Percentiles rank a stretch among this genome's conserved stretches.
Conservation (phyloP, 208 protist species). For the Herpetomonas muscarum region DNA sequence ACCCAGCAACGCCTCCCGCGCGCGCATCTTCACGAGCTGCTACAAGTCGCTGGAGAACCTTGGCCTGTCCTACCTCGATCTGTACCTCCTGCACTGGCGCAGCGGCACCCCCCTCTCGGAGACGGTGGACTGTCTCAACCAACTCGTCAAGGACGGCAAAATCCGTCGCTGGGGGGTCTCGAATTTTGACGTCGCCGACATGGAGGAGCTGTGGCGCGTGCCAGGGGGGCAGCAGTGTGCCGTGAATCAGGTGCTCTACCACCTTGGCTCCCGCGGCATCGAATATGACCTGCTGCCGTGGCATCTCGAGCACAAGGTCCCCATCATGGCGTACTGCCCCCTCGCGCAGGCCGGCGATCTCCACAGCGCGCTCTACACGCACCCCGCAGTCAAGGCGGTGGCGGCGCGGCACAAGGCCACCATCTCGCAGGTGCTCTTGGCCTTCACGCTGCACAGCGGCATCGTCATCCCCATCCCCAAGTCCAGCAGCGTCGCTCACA, state of each 20-base stretch:
- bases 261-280: slow-evolving; percentile 75
- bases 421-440: slow-evolving; percentile 32
- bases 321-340: slow-evolving; percentile 82
- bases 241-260: slow-evolving; percentile 78
- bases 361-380: slow-evolving; percentile 48
- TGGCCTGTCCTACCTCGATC: slow-evolving; percentile 75
- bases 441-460: slow-evolving; percentile 26
- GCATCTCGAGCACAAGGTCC: slow-evolving; percentile 39
- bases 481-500: slow-evolving; percentile 53
- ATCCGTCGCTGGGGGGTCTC: slow-evolving; percentile 80
- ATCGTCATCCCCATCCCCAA: slow-evolving; percentile 53
- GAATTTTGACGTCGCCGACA: slow-evolving; percentile 73
- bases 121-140: slow-evolving; percentile 80
- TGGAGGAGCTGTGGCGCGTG: slow-evolving; percentile 57
- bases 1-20: slow-evolving; percentile 74
- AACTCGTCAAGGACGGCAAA: slow-evolving; percentile 62
- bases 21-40: slow-evolving; percentile 67
- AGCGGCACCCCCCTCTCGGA: slow-evolving; percentile 33
- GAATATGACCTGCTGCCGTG: slow-evolving; percentile 65
- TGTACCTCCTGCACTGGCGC: slow-evolving; percentile 92
- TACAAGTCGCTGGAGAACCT: slow-evolving; percentile 56
- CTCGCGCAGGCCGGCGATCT: slow-evolving; percentile 49
- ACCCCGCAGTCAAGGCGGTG: slow-evolving; percentile 27
- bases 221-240: slow-evolving; percentile 40
- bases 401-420: slow-evolving; percentile 26